Conservation (phyloP, 2,329 filamentous ascomycete species). For the Neonectria coccinea region DNA sequence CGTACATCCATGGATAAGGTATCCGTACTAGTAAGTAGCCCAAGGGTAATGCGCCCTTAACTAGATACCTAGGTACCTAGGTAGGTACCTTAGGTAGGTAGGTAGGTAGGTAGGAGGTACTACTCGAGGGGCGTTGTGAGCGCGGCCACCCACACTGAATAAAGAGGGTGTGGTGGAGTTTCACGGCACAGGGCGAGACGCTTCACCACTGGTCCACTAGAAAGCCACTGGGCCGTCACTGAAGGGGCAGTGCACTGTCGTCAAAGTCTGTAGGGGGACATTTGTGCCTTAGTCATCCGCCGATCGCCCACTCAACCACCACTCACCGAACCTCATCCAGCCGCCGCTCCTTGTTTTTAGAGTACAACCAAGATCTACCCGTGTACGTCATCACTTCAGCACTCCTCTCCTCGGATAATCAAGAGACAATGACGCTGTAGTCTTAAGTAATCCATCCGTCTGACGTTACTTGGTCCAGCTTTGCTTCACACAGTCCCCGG, state of each 20-base stretch:
- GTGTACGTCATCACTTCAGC: neutral
- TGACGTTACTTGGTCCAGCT: too few relatives aligned
- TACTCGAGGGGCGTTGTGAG: neutral
- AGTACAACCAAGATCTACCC: neutral
- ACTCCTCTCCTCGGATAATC: neutral
- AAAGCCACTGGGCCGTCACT: neutral
- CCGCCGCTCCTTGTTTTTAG: neutral
- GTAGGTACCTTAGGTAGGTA: too few relatives aligned
- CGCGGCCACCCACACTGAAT: neutral
- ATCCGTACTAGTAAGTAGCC: too few relatives aligned
- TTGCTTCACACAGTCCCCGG: neutral
- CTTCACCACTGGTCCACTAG: neutral
- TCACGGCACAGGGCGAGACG: neutral
- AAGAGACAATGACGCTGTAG: too few relatives aligned
- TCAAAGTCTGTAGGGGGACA: neutral
- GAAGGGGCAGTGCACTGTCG: neutral
- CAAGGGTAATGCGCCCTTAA: neutral
- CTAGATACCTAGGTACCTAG: too few relatives aligned
- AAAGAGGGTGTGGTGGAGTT: conserved; percentile 4
- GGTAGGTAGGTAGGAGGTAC: too few relatives aligned
- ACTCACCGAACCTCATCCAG: neutral
- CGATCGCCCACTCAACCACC: neutral
- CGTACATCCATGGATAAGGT: too few relatives aligned
- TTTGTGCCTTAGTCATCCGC: neutral
- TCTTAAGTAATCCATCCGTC: too few relatives aligned